phyloP scores from a whole-genome alignment of 495 filamentous ascomycete species.

The Niebla homalea region DNA sequence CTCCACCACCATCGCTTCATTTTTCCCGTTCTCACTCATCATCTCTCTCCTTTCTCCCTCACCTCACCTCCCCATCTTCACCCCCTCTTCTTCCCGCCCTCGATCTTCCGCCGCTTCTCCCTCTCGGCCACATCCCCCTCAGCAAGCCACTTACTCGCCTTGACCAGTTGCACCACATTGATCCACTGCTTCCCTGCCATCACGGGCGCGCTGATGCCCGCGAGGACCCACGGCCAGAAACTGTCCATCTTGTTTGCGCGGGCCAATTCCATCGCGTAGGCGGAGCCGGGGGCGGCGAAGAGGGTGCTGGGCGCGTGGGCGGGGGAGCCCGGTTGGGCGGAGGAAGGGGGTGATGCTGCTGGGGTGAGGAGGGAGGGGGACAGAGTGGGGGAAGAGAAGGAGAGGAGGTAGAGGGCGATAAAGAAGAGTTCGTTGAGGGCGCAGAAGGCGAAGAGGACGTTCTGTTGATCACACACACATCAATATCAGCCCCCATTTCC shows the following conservation, averaged over 20 bases:
- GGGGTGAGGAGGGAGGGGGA: conserved; percentile 63
- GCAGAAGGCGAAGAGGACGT: conserved; percentile 83
- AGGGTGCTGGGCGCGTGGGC: conserved; percentile 51
- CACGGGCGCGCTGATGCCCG: conserved; percentile 65
- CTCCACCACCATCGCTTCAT: too few relatives aligned
- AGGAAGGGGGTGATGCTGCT: conserved; percentile 33
- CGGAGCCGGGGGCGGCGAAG: conserved; percentile 75
- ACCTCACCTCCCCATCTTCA: not conserved
- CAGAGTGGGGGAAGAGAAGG: conserved; percentile 78
- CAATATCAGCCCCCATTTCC: not conserved
- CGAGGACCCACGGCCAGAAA: conserved; percentile 75
- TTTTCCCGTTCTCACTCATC: not conserved
- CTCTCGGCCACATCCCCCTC: conserved; percentile 63
- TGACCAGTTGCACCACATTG: conserved; percentile 87
- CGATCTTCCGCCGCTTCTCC: conserved; percentile 34
- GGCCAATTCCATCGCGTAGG: conserved; percentile 81
- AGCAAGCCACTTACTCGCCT: conserved; percentile 83
- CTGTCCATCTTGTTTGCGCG: conserved; percentile 88
- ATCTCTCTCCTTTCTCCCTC: not conserved
- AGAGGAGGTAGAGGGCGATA: conserved; percentile 93
- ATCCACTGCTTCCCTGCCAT: conserved; percentile 88
- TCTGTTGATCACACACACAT: conserved; percentile 34
- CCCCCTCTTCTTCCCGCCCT: not conserved
- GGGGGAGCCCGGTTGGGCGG: conserved; percentile 51
- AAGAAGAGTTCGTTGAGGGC: conserved; percentile 90